Percentiles rank a stretch among this genome's conserved stretches.
phyloP scores from a whole-genome alignment of 768 basidiomycete species.

The Mycena haematopus region DNA sequence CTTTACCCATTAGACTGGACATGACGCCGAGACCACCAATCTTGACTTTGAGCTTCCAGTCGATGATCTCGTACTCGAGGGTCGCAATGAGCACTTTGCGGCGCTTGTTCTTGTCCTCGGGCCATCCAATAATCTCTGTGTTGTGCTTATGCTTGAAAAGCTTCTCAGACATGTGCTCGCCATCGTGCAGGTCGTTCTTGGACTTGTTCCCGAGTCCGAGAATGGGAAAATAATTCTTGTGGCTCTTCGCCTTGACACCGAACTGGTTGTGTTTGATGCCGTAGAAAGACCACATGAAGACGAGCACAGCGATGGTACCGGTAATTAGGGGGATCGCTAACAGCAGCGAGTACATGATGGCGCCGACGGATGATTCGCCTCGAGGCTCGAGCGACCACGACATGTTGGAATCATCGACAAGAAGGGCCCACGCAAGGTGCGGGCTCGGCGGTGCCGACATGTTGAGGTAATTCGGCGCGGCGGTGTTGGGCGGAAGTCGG shows the following conservation, averaged over 20 bases:
- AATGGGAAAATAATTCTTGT: constrained; percentile 88
- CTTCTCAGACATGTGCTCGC: constrained; percentile 70
- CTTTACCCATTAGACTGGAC: constrained; percentile 97
- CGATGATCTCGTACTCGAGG: constrained; percentile 94
- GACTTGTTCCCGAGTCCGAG: constrained; percentile 75
- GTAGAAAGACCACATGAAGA: constrained; percentile 98
- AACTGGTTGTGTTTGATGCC: constrained; percentile 94
- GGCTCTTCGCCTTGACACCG: constrained; percentile 77
- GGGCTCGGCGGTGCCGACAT: constrained; percentile 90
- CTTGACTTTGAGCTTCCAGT: constrained; percentile 98
- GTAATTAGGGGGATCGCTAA: constrained; percentile 85
- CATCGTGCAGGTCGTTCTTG: constrained; percentile 73
- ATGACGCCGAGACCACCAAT: constrained; percentile 98
- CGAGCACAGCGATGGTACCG: constrained; percentile 76
- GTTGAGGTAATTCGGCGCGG: constrained; percentile 87
- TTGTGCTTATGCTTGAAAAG: constrained; percentile 68
- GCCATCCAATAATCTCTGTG: constrained; percentile 92
- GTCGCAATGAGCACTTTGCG: constrained; percentile 92
- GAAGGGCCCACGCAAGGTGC: constrained; percentile 85
- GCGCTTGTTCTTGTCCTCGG: constrained; percentile 89
- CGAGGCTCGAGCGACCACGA: constrained; percentile 83
- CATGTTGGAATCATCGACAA: constrained; percentile 79
- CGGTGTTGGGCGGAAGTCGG: constrained; percentile 87
- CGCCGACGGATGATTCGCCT: constrained; percentile 80
- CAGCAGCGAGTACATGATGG: constrained; percentile 87